A percentile compares a stretch with the other conserved stretches of the same genome.
Evolutionary conservation across 495 filamentous ascomycete species (phyloP).

Genomic region (Venustampulla echinocandica): DNA sequence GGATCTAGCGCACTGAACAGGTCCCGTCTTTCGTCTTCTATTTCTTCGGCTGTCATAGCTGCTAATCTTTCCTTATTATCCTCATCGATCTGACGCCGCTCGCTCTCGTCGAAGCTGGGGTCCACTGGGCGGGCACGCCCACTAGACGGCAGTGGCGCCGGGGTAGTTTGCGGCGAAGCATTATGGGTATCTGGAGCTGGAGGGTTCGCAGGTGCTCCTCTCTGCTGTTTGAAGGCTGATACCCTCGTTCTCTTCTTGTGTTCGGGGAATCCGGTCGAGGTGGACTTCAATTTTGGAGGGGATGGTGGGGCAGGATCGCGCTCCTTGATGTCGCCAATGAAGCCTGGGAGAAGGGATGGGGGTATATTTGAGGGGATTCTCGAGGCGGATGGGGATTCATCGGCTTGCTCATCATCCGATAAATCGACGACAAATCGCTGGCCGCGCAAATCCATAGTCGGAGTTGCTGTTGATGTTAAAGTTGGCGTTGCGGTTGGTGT

Average conservation of each 20-base stretch:
- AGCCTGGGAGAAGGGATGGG: constrained; percentile 24
- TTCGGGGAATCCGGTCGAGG: constrained; percentile 71
- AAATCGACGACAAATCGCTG: constrained; percentile 41
- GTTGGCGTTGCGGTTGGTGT: too few species aligned
- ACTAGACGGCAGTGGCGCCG: background rate
- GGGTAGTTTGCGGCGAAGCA: constrained; percentile 5
- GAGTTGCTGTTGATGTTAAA: too few species aligned
- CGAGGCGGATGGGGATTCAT: constrained; percentile 10
- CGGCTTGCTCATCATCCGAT: constrained; percentile 23
- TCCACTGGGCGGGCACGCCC: background rate
- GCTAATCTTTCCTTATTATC: constrained; percentile 71
- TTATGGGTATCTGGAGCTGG: constrained; percentile 1
- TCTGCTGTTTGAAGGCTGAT: constrained; percentile 69
- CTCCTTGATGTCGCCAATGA: constrained; percentile 76
- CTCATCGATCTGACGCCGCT: constrained; percentile 63
- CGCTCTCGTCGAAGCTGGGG: constrained; percentile 34
- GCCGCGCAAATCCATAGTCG: constrained; percentile 54
- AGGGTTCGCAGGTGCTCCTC: constrained; percentile 10
- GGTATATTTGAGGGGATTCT: constrained; percentile 8
- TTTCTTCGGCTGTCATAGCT: constrained; percentile 73
- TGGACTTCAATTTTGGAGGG: constrained; percentile 49
- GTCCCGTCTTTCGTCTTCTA: constrained; percentile 66
- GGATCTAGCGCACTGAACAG: constrained; percentile 61
- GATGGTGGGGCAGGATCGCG: constrained; percentile 52
- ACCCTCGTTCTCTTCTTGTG: constrained; percentile 66